Base-by-base conservation (phyloP, 1,284 basidiomycete species). In the Trametes sp. region DNA sequence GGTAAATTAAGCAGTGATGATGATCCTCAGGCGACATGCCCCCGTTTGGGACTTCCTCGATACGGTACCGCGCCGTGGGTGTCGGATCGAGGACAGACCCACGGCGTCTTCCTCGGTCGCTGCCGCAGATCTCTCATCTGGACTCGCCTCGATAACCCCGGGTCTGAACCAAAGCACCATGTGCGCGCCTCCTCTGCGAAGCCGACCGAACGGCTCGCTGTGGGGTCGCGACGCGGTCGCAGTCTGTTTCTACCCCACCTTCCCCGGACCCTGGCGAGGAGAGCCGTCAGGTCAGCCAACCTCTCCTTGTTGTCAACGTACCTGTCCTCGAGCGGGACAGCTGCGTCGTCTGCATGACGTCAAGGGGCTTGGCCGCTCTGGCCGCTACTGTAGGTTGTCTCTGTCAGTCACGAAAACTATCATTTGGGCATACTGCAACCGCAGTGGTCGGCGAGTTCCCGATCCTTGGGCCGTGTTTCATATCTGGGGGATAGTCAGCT, bases 51-150 rank as follows among this genome's bases (percentile, higher is more conserved):
- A 51, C 21, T 50, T 60, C 59, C 52, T 60, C 59, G 59, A 60
- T 13, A 45, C 59, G 59, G 59, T 42, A 49, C 48, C 48, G 48
- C 46, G 45, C 59, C 59, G 59, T 60, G 59, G 52, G 59, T 60
- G 59, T 60, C 59, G 59, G 59, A 60, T 35, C 59, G 59, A 23
- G 52, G 59, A 54, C 31, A 21, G n/a, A 49, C 51, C 28, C 36
- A 41, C 52, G 29, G 28, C 35, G 52, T 38, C 46, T 54, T 28
- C 24, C 46, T 54, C 46, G 59, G 57, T 44, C 49, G 54, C 41
- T 48, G 58, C 59, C 63, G 63, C 49, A 58, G 59, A 60, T 64
- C 59, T 35, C 44, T n/a, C 31, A 52, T 59, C 44, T 61, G 38
- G 38, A 51, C 59, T 19, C 8, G 54, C 38, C 38, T 64, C 56